Conservation (phyloP, 2,329 filamentous ascomycete genomes). For the Colletotrichum musae region DNA sequence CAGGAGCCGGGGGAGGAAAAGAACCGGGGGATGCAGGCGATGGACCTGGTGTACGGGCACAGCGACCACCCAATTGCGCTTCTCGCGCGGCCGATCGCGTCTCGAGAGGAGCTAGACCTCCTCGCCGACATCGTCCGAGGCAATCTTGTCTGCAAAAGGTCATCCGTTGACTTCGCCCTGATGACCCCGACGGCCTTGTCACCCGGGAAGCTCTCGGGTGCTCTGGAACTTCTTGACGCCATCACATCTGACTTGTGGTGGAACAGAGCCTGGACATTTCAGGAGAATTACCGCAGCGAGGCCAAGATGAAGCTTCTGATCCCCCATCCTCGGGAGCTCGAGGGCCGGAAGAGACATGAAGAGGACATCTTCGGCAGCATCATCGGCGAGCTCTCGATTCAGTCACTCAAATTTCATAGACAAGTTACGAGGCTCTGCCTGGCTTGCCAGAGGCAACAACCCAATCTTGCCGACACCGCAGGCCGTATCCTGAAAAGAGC, state of each 20-base stretch:
- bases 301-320: slow-evolving; percentile 1
- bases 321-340: background rate
- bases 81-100: slow-evolving; percentile 1
- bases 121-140: slow-evolving; percentile 3
- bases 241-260: too few species aligned
- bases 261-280: too few species aligned
- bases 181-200: background rate
- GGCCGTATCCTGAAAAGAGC: slow-evolving; percentile 1
- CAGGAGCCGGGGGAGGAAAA: background rate
- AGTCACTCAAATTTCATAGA: background rate
- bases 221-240: background rate
- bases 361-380: background rate
- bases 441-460: background rate
- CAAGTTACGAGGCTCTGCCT: background rate
- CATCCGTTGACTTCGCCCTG: background rate
- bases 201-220: background rate
- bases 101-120: slow-evolving; percentile 1
- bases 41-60: slow-evolving; percentile 17
- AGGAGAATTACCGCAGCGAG: too few species aligned
- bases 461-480: background rate
- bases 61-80: slow-evolving; percentile 10
- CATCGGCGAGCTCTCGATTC: slow-evolving; percentile 1
- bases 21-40: slow-evolving; percentile 7
- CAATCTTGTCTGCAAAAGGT: background rate
- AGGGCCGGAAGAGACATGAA: background rate